phyloP scores from a whole-genome alignment of 148 eudicot species.

The Cornus kousa region DNA sequence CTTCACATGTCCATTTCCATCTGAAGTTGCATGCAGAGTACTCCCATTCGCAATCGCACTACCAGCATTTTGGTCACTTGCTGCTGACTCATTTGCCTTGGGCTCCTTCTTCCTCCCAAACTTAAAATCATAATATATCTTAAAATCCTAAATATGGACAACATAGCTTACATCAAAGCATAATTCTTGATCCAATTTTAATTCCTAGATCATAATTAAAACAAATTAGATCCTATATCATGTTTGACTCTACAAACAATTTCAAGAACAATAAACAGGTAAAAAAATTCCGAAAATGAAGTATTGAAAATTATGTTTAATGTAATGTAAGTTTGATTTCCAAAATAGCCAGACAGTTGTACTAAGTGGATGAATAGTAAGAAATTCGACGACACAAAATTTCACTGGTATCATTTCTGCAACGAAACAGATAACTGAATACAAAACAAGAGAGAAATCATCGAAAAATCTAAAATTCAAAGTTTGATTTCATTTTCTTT shows the following conservation, averaged over 20 bases:
- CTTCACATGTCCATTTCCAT: constrained; percentile 47
- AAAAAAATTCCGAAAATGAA: background rate
- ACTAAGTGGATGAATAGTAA: constrained; percentile 1
- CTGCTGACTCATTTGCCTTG: constrained; percentile 27
- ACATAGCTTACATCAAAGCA: constrained; percentile 35
- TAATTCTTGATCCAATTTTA: constrained; percentile 10
- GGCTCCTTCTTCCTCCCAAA: constrained; percentile 87
- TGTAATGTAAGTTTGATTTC: background rate
- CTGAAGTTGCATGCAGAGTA: constrained; percentile 21
- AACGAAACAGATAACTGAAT: background rate
- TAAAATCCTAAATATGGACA: constrained; percentile 65
- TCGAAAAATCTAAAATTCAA: background rate
- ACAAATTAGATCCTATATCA: constrained; percentile 7
- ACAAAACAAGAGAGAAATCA: background rate
- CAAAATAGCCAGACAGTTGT: background rate
- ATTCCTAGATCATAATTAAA: background rate
- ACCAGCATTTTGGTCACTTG: constrained; percentile 34
- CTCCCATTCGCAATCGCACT: constrained; percentile 26
- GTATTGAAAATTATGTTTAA: background rate
- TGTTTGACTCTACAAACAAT: background rate
- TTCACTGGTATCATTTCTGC: background rate
- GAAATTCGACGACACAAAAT: background rate
- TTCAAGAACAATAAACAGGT: background rate
- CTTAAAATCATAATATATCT: constrained; percentile 91
- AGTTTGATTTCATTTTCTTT: background rate